phyloP scores from a whole-genome alignment of 1,284 basidiomycete genomes.

The Apiotrichum siamense region DNA sequence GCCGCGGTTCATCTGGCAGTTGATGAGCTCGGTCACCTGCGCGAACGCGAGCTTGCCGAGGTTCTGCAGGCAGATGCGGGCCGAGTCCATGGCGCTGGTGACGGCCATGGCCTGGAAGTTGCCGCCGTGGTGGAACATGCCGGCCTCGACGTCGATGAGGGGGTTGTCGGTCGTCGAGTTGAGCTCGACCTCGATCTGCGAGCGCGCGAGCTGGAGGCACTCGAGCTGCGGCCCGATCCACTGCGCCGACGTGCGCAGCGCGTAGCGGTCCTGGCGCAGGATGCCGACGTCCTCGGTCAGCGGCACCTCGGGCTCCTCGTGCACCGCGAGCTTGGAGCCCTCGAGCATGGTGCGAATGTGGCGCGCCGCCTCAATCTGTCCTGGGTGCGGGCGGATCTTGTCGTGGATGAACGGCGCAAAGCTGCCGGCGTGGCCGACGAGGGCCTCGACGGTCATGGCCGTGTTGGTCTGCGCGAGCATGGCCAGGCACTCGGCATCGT shows the following conservation, averaged over 20 bases:
- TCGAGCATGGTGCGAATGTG: conserved; percentile 17
- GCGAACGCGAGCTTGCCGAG: conserved; percentile 18
- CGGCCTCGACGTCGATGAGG: conserved; percentile 16
- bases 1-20: conserved; percentile 21
- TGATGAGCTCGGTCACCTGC: conserved; percentile 20
- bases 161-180: conserved; percentile 22
- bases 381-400: conserved; percentile 14
- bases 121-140: conserved; percentile 20
- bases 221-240: conserved; percentile 21
- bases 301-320: conserved; percentile 14
- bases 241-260: conserved; percentile 17
- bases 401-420: conserved; percentile 17
- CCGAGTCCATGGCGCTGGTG: conserved; percentile 15
- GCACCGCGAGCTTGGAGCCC: conserved; percentile 14
- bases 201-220: conserved; percentile 11
- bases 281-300: conserved; percentile 12
- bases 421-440: conserved; percentile 15
- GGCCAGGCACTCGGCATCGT: conserved; percentile 21
- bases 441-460: conserved; percentile 16
- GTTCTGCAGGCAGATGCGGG: conserved; percentile 18
- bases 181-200: conserved; percentile 19
- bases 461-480: conserved; percentile 17
- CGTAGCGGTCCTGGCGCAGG: conserved; percentile 21
- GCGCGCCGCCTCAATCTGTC: conserved; percentile 13
- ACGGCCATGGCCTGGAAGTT: conserved; percentile 22